Percentiles rank a stretch among this genome's conserved stretches.
Evolutionary conservation across 2,329 filamentous ascomycete species (phyloP).

Genomic region (Fonsecaea nubica): DNA sequence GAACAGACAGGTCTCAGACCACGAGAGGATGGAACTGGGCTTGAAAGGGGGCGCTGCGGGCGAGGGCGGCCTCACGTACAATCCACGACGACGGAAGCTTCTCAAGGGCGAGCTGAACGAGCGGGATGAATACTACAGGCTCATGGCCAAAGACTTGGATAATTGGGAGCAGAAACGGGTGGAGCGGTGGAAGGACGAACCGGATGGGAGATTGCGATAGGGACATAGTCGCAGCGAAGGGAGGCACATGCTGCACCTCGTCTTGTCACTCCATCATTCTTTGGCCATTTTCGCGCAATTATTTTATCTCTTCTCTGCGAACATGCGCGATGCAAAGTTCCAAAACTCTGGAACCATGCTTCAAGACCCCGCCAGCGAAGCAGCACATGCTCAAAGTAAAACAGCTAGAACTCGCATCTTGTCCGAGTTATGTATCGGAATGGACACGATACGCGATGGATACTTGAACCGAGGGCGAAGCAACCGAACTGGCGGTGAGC

Average conservation of each 20-base stretch:
- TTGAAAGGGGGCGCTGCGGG: slow-evolving; percentile 75
- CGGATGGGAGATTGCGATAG: slow-evolving; percentile 75
- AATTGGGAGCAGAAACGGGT: slow-evolving; percentile 97
- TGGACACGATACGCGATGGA: not conserved
- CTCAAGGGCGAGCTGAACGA: slow-evolving; percentile 42
- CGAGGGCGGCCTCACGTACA: slow-evolving; percentile 70
- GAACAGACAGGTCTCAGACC: slow-evolving; percentile 80
- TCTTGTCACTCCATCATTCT: slow-evolving; percentile 4
- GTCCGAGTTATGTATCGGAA: not conserved
- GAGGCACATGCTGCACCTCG: not conserved
- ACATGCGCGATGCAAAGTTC: not conserved
- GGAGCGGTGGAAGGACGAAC: slow-evolving; percentile 85
- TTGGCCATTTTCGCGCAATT: not conserved
- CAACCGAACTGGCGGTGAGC: not conserved
- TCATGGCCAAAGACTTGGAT: slow-evolving; percentile 88
- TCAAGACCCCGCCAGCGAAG: not conserved
- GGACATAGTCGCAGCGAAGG: not conserved
- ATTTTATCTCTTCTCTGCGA: not conserved
- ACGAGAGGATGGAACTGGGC: slow-evolving; percentile 84
- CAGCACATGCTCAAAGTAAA: not conserved
- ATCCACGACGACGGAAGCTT: slow-evolving; percentile 49
- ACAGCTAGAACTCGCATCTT: not conserved
- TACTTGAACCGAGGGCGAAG: not conserved
- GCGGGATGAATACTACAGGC: slow-evolving; percentile 60
- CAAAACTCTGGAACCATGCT: not conserved